phyloP scores from a whole-genome alignment of 495 filamentous ascomycete species.

The Hyaloscypha variabilis region DNA sequence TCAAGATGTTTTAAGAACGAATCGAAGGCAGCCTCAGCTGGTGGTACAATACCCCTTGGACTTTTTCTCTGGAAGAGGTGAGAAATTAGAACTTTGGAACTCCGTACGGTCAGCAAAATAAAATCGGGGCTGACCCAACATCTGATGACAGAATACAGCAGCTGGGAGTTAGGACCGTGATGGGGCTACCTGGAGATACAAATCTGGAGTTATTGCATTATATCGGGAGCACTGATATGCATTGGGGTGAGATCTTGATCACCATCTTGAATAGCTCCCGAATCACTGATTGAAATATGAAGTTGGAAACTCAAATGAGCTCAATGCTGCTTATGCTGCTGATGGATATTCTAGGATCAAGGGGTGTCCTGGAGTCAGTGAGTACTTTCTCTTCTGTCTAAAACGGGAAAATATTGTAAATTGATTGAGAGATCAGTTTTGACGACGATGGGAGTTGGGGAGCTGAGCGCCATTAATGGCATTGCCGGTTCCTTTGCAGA shows the following conservation, averaged over 20 bases:
- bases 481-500: conserved; percentile 66
- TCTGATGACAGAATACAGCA: conserved; percentile 29
- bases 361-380: conserved; percentile 53
- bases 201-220: conserved; percentile 53
- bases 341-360: conserved; percentile 73
- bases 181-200: conserved; percentile 63
- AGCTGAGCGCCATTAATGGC: conserved; percentile 70
- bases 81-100: background rate
- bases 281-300: background rate
- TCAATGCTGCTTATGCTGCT: conserved; percentile 60
- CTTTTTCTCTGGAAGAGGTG: background rate
- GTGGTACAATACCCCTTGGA: background rate
- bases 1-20: background rate
- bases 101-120: background rate
- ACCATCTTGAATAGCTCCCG: background rate
- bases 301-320: conserved; percentile 65
- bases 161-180: conserved; percentile 61
- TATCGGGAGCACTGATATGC: conserved; percentile 58
- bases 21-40: background rate
- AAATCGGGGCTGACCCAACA: background rate
- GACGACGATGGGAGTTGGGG: conserved; percentile 72
- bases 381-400: background rate
- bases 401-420: background rate
- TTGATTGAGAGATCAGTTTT: conserved; percentile 41
- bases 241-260: conserved; percentile 44